Base-by-base conservation (phyloP, 768 basidiomycete species). In the Cyathus striatus region DNA sequence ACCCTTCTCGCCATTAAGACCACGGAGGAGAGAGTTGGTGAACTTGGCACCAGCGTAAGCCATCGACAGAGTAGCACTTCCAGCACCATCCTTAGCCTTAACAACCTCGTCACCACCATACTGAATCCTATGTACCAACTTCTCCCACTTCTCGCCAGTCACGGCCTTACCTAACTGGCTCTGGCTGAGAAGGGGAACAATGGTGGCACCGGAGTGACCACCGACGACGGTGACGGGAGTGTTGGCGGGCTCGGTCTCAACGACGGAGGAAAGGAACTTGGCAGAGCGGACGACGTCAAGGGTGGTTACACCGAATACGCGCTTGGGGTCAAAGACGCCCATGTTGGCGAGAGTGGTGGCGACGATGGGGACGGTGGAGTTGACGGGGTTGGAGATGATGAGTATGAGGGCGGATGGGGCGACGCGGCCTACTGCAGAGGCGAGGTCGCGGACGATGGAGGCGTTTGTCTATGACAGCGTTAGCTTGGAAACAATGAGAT, bases 331-430 rank as follows among this genome's bases (percentile, higher is more conserved):
- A 70, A 87, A 97, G 46, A 89, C 89, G 48, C 93, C 93, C 10
- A 86, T 86, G 64, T 92, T 89, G 69, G 88, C 80, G 63, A 96
- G 84, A 46, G 88, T 87, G 52, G 83, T 78, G 35, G 93, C 92
- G 53, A 96, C 93, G 55, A 99, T 96, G 56, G 96, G 95, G 46
- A 98, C 96, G 49, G 96, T 97, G 40, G 87, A 90, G 76, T 90
- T 92, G 75, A 96, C 95, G 42, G 95, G 95, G 83, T 99, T 99
- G 55, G 94, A 95, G 68, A 99, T 99, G 69, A 98, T 84, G 53
- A 92, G 81, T 58, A 98, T 76, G 69, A 89, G 83, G n/a, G 96
- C 96, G 40, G 84, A 79, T 42, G 96, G 94, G 27, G 90, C 68
- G 45, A 89, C 82, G 47, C 90, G 87, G 53, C 80, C 89, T 49